phyloP scores from a whole-genome alignment of 2,329 filamentous ascomycete species.

The Monilinia vaccinii-corymbosi region DNA sequence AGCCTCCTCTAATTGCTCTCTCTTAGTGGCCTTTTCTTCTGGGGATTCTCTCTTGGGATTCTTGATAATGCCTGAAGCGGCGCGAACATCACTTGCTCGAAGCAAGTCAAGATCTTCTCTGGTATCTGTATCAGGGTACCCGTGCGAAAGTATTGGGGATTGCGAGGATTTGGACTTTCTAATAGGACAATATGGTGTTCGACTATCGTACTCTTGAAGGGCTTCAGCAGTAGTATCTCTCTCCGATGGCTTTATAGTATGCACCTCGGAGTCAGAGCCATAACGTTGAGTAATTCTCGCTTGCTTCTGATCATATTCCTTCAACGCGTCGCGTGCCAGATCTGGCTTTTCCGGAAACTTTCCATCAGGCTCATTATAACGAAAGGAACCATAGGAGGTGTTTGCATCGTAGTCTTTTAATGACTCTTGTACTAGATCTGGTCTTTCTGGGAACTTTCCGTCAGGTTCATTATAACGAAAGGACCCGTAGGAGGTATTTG shows the following conservation, averaged over 20 bases:
- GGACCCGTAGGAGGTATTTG: conserved; percentile 22
- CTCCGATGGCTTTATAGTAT: neutral
- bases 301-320: conserved; percentile 12
- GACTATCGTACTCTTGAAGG: neutral
- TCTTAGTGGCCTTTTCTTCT: conserved; percentile 21
- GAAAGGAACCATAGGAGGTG: conserved; percentile 16
- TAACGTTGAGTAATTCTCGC: conserved; percentile 7
- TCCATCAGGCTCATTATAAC: conserved; percentile 21
- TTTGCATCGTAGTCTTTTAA: conserved; percentile 33
- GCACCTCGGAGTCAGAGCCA: neutral
- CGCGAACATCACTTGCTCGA: conserved; percentile 23
- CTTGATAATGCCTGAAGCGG: conserved; percentile 17
- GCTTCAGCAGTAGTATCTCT: neutral
- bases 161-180: neutral
- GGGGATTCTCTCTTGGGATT: conserved; percentile 12
- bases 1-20: conserved; percentile 23
- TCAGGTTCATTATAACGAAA: conserved; percentile 21
- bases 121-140: conserved; percentile 1
- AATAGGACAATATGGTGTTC: neutral
- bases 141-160: neutral
- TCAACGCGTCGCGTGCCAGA: conserved; percentile 30
- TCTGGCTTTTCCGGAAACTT: conserved; percentile 20
- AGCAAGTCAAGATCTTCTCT: conserved; percentile 19
- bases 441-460: conserved; percentile 16
- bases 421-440: conserved; percentile 28